Evolutionary conservation across 305 asterid genomes (phyloP), one percentile per base, ranked within the genome.

Genomic region (Rubia occidens): DNA sequence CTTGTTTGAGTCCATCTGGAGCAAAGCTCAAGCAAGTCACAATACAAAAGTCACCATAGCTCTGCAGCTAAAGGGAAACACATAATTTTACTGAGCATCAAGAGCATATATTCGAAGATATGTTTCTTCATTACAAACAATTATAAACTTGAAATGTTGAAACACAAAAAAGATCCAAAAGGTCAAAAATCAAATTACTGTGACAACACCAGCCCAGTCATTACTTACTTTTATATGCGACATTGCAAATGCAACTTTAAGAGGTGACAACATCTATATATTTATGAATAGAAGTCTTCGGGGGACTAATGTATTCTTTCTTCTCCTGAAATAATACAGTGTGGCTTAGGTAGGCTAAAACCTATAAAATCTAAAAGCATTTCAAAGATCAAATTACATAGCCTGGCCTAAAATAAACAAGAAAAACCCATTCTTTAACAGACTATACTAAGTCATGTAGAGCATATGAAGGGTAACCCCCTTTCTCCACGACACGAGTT

Each of bases 21-120:
- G 97, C 98, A 72, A 90, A 93, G 80, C 96, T 90, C 83, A 93
- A 76, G 89, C 90, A 93, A 40, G 97, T 88, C 71, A 88, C 88
- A 1, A 95, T 95, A 80, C 96, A 88, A 82, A 93, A 93, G 51
- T 97, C 98, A 67, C 98, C 98, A 68, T 78, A 93, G 80, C 98
- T 93, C 98, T 93, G 96, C 86, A 81, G 14, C 8, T 37, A 49
- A 66, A 11, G 11, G 20, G 15, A 20, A 56, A n/a, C 63, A 35
- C 14, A 71, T 13, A 56, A 55, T 2, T 32, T 56, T 29, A 20
- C 54, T 37, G 75, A 37, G 43, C 70, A 20, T 45, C 45, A 58
- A n/a, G 17, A 18, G 40, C 17, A 60, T 62, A 42, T 32, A 51
- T 15, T 32, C 67, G 14, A 24, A 63, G n/a, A 64, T 35, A 43